Evolutionary conservation across 495 filamentous ascomycete genomes (phyloP), one percentile per base, ranked within the genome.

Genomic region (Lasiosphaeris hirsuta): DNA sequence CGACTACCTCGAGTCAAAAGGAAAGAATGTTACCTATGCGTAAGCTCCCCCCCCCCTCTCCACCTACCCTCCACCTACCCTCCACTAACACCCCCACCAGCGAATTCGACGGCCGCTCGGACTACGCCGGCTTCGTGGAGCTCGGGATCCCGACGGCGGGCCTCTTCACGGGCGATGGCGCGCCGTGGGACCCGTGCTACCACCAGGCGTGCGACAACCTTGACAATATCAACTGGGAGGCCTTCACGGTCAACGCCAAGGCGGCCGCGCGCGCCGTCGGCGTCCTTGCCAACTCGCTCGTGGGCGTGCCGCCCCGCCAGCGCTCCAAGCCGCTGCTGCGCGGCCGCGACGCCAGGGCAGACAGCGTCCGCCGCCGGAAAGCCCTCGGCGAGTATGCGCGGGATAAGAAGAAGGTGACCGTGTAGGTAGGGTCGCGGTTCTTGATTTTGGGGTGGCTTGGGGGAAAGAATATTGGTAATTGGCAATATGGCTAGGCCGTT

Each of bases 111-210:
- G 84, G 81, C 35, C 81, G 85, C 39, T 85, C 80, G 19, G 87
- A 90, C 66, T 88, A 89, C 62, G 80, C 75, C 18, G 79, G 85
- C 0, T 90, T 90, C 66, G 72, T 85, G 15, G 76, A 81, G 13
- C 72, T 69, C 9, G 83, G 83, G 35, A 82, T 90, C 43, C 80
- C 87, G 0, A 71, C 71, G 6, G 82, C 83, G 19, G 84, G 84
- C 1, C 66, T 88, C 23, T 85, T 84, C 67, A 87, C 86, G 9
- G 87, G 86, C 17, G 85, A 84, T 2, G 84, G 82, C 38, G 71
- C 77, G 3, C 69, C 75, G 10, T 81, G 76, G 54, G 87, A 90
- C 66, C 63, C 65, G 7, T 84, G 87, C 69, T 89, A 89, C 61
- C 86, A 90, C 68, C 61, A 67, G 4, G 75, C 72, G 0, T 79